Evolutionary conservation across 106 monocot genomes (phyloP).

Genomic region (Cymbidium sinense): DNA sequence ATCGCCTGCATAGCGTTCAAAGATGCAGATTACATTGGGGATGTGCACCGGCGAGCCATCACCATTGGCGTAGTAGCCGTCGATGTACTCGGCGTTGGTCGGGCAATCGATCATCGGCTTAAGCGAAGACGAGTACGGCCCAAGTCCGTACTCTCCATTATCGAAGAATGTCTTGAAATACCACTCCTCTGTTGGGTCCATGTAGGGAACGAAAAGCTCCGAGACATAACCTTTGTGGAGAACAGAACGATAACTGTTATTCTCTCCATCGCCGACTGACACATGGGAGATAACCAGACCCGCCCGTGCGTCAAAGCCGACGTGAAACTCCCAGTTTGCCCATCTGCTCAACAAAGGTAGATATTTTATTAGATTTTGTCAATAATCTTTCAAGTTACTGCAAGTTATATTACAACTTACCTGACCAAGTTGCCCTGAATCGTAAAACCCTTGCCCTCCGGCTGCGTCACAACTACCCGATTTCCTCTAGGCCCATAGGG

Average conservation of each 20-base stretch:
- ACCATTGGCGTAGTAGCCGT: slow-evolving; percentile 33
- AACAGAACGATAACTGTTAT: slow-evolving; percentile 14
- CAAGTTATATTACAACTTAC: too few relatives aligned
- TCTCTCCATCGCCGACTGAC: slow-evolving; percentile 19
- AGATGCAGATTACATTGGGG: slow-evolving; percentile 46
- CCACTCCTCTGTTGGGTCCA: slow-evolving; percentile 74
- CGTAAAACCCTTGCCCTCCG: slow-evolving; percentile 40
- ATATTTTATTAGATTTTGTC: background rate
- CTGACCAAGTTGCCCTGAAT: slow-evolving; percentile 56
- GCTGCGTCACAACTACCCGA: slow-evolving; percentile 32
- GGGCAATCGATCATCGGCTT: slow-evolving; percentile 53
- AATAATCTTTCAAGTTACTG: background rate
- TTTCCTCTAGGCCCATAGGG: slow-evolving; percentile 27
- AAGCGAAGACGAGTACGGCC: slow-evolving; percentile 22
- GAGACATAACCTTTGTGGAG: slow-evolving; percentile 57
- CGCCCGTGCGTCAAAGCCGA: slow-evolving; percentile 47
- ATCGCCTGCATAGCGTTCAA: slow-evolving; percentile 59
- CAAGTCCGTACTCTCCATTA: slow-evolving; percentile 66
- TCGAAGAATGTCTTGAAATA: slow-evolving; percentile 68
- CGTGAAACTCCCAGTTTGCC: slow-evolving; percentile 77
- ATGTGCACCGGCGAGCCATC: slow-evolving; percentile 35
- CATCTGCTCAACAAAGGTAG: slow-evolving; percentile 23
- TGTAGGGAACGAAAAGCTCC: slow-evolving; percentile 72
- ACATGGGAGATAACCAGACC: slow-evolving; percentile 62
- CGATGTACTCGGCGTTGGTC: slow-evolving; percentile 36